A percentile compares a stretch with the other conserved stretches of the same genome.
Conservation (phyloP, 2,329 filamentous ascomycete species). For the Hirsutella minnesotensis region DNA sequence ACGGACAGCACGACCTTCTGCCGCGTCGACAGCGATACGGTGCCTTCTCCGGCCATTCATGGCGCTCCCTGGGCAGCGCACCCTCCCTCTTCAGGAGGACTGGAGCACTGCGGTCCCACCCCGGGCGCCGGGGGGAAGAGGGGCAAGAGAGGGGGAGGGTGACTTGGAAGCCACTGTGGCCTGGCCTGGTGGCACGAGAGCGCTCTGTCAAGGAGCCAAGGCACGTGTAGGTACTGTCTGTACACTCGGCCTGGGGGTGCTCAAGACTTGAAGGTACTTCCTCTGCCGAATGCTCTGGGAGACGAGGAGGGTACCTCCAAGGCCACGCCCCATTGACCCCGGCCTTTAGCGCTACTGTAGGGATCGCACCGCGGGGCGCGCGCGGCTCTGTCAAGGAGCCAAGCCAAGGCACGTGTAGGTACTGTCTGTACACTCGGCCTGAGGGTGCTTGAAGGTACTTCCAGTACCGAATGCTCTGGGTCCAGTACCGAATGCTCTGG, state of each 20-base stretch:
- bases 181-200: neutral
- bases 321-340: too few relatives aligned
- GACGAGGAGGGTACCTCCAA: too few relatives aligned
- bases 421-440: too few relatives aligned
- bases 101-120: conserved; percentile 4
- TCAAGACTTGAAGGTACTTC: too few relatives aligned
- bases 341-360: conserved; percentile 8
- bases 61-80: conserved; percentile 6
- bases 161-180: neutral
- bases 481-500: neutral
- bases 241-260: too few relatives aligned
- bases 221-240: too few relatives aligned
- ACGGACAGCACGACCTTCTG: conserved; percentile 4
- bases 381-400: too few relatives aligned
- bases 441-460: too few relatives aligned
- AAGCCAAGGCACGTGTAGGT: too few relatives aligned
- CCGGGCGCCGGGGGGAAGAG: conserved; percentile 1
- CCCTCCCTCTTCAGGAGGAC: conserved; percentile 6
- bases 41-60: conserved; percentile 7
- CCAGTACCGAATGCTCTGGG: neutral
- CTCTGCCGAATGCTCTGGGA: neutral
- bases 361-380: conserved; percentile 6
- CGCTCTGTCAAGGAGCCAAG: too few relatives aligned
- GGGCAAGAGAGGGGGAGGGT: neutral
- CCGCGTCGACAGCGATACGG: conserved; percentile 8